Conservation (phyloP, 176 grass and related monocot species). For the Oryza officinalis region DNA sequence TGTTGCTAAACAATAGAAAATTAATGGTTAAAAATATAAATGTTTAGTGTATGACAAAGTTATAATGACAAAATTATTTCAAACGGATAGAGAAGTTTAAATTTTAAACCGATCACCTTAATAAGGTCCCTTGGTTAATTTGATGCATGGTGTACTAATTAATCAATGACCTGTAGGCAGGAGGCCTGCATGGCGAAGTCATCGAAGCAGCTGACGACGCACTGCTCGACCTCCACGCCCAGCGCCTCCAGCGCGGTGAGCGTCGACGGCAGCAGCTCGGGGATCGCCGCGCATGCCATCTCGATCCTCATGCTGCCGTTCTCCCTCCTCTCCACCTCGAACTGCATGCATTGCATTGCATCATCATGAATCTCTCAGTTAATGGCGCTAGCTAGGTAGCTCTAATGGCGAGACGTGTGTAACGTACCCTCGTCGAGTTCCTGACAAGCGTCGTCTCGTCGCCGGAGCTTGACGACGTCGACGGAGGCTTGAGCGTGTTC, state of each 20-base stretch:
- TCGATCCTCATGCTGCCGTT: conserved; percentile 52
- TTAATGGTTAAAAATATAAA: no score
- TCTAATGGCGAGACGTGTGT: not conserved
- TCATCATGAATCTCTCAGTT: no score
- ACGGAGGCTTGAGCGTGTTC: conserved; percentile 25
- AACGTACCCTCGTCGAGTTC: conserved; percentile 62
- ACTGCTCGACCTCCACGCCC: conserved; percentile 62
- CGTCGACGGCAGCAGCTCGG: conserved; percentile 51
- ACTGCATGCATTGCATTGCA: conserved; percentile 17
- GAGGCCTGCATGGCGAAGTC: conserved; percentile 69
- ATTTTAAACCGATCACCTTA: no score
- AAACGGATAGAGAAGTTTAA: no score
- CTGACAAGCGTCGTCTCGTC: conserved; percentile 48
- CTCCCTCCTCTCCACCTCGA: conserved; percentile 48
- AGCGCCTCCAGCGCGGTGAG: conserved; percentile 49
- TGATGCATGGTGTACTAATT: no score
- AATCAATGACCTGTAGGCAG: conserved; percentile 3
- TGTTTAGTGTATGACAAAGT: no score
- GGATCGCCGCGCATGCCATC: conserved; percentile 58
- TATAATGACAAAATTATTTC: no score
- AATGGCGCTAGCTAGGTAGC: no score
- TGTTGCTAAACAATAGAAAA: no score
- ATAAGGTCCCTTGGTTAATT: no score
- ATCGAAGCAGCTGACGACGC: conserved; percentile 75
- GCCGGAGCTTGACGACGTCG: not conserved